phyloP scores from a whole-genome alignment of 192 early-diverging fungal genomes.

The Rhizoclosmatium sp. region DNA sequence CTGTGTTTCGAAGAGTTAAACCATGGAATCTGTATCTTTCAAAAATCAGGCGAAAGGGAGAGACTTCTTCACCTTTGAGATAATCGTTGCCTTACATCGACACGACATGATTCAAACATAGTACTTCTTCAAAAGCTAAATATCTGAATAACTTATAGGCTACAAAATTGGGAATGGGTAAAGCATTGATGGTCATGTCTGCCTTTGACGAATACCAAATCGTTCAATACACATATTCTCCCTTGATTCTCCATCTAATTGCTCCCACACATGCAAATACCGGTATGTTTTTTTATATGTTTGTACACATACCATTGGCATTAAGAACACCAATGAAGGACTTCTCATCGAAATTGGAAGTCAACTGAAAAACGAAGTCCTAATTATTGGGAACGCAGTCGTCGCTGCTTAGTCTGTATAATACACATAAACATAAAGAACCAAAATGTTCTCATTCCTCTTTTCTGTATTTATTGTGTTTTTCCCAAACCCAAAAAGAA shows the following conservation, averaged over 20 bases:
- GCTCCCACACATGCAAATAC: conserved; percentile 36
- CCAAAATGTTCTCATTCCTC: background rate
- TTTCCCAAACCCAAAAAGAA: background rate
- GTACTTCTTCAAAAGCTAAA: no score
- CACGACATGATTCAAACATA: no score
- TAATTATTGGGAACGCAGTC: conserved; percentile 3
- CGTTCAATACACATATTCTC: conserved; percentile 34
- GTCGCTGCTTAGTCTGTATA: background rate
- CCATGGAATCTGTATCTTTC: background rate
- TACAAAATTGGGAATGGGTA: conserved; percentile 36
- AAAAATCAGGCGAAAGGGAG: background rate
- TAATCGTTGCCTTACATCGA: no score
- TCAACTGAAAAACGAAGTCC: conserved; percentile 18
- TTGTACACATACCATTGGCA: background rate
- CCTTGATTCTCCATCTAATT: conserved; percentile 32
- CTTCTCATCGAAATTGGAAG: conserved; percentile 35
- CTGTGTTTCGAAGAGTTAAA: no score
- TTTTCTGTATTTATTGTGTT: background rate
- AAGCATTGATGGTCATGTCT: conserved; percentile 34
- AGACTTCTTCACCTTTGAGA: no score
- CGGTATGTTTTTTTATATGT: conserved; percentile 1
- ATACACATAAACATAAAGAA: background rate
- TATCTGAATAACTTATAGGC: background rate
- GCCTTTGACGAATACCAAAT: conserved; percentile 42
- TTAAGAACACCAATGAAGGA: background rate